Percentiles rank a stretch among this genome's conserved stretches.
Conservation (phyloP, 768 basidiomycete species). For the Kwoniella heveanensis region DNA sequence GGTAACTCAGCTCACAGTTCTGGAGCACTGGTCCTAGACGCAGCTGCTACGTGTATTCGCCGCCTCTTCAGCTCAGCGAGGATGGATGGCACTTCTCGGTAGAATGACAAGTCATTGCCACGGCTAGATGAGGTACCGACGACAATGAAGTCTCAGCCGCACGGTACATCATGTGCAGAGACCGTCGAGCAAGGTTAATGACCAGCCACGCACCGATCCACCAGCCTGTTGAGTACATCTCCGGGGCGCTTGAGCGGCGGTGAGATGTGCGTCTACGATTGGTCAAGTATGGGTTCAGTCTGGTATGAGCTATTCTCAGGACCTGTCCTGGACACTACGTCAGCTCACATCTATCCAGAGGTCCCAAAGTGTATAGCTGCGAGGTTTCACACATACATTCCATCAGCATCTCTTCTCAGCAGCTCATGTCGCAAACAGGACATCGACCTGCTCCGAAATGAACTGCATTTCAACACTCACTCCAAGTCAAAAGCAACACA, state of each 20-base stretch:
- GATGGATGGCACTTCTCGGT: slow-evolving; percentile 73
- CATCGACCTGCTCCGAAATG: too few species aligned
- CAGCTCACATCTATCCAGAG: slow-evolving; percentile 71
- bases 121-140: slow-evolving; percentile 57
- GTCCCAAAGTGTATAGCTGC: slow-evolving; percentile 81
- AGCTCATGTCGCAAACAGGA: too few species aligned
- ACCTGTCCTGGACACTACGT: too few species aligned
- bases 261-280: slow-evolving; percentile 45
- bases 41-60: slow-evolving; percentile 66
- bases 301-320: too few species aligned
- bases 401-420: too few species aligned
- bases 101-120: slow-evolving; percentile 68
- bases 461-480: too few species aligned
- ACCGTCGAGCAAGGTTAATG: too few species aligned
- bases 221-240: slow-evolving; percentile 54
- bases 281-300: too few species aligned
- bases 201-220: slow-evolving; percentile 53
- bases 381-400: too few species aligned
- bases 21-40: slow-evolving; percentile 71
- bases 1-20: slow-evolving; percentile 63
- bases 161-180: too few species aligned
- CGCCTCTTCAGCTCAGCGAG: slow-evolving; percentile 61
- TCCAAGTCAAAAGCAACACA: slow-evolving; percentile 77
- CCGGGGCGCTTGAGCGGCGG: slow-evolving; percentile 56
- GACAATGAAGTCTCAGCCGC: too few species aligned